Base-by-base conservation (phyloP, 148 eudicot genomes). In the Silene uniflora region DNA sequence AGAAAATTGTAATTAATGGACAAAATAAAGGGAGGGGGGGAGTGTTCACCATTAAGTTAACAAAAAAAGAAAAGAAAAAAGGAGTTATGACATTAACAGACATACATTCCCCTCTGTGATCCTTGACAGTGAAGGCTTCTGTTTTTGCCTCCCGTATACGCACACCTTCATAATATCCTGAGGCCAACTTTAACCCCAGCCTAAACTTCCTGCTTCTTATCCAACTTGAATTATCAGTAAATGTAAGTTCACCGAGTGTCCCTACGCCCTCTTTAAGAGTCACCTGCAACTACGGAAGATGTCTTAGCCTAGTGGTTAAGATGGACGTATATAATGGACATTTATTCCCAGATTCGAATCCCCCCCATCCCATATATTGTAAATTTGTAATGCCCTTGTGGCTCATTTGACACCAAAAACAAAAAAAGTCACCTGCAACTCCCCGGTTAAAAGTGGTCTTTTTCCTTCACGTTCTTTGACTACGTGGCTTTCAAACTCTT, bases 171-270 rank as follows among this genome's bases (percentile, higher is more conserved):
- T 89, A 88, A 81, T 62, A 84, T 67, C 93, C 98, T 2, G 94
- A 75, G 54, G 92, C 81, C 76, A 90, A 85, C 81, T 93, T 93
- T 72, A 93, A 81, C 56, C 98, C 98, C 71, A 93, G 88, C 77
- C 97, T 87, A 81, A 93, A 93, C 70, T 93, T 93, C 75, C 98
- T 81, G 87, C 98, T 91, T 77, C 98, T 83, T 65, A 91, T 93
- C 98, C 98, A 93, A 77, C 98, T 93, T 14, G 98, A 93, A 76
- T 93, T 93, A 73, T 93, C 98, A 8, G 98, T 93, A 85, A 93
- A 93, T 19, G 89, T 88, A n/a, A 93, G 85, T 70, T 93, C 98
- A 14, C 98, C 98, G 10, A 93, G 76, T 7, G 98, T 91, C 39
- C 98, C 98, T 54, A 93, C 98, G 14, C 98, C 98, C 86, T 93